phyloP scores from a whole-genome alignment of 805 yeast genomes.

The Jamesozyma piceae region DNA sequence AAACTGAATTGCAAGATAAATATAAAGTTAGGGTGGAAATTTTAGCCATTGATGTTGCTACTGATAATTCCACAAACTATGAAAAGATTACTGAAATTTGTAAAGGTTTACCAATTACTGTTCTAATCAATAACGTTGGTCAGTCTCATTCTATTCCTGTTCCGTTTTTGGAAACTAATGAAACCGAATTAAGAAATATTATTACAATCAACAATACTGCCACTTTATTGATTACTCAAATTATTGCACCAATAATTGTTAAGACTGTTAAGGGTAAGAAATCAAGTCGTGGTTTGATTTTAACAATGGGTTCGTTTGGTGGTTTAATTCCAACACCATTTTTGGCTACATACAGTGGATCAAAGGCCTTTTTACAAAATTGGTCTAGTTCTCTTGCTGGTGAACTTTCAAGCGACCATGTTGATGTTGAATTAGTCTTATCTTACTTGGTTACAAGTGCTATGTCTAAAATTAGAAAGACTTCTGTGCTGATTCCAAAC shows the following conservation, averaged over 20 bases:
- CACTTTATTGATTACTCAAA: constrained; percentile 74
- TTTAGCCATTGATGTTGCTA: constrained; percentile 71
- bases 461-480: constrained; percentile 84
- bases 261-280: constrained; percentile 38
- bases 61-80: constrained; percentile 52
- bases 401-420: constrained; percentile 56
- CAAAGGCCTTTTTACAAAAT: constrained; percentile 86
- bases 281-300: constrained; percentile 55
- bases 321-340: constrained; percentile 89
- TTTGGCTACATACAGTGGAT: constrained; percentile 90
- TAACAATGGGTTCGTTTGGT: constrained; percentile 96
- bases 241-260: constrained; percentile 63
- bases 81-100: constrained; percentile 38
- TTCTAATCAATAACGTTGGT: constrained; percentile 88
- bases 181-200: constrained; percentile 66
- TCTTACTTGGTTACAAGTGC: constrained; percentile 90
- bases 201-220: constrained; percentile 78
- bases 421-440: constrained; percentile 79
- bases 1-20: constrained; percentile 51
- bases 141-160: constrained; percentile 92
- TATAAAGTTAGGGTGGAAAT: constrained; percentile 54
- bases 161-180: constrained; percentile 74
- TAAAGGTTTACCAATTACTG: constrained; percentile 50
- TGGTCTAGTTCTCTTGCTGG: constrained; percentile 89
- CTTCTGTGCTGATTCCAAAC: constrained; percentile 68